Conservation (phyloP, 768 basidiomycete species). For the Kwoniella sp. region DNA sequence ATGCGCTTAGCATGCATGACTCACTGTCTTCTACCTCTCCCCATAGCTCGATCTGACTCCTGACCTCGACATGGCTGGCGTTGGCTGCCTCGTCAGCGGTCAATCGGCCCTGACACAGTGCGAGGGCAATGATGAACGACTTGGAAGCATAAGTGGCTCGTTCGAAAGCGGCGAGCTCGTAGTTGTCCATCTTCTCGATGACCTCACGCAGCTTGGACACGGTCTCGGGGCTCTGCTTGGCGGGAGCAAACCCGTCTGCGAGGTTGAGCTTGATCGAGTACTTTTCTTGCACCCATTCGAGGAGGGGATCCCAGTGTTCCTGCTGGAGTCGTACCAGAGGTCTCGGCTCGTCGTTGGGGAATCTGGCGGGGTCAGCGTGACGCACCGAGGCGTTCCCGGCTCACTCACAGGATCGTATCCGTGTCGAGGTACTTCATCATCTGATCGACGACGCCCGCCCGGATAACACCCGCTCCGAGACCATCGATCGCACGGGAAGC, state of each 20-base stretch:
- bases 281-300: constrained; percentile 68
- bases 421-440: constrained; percentile 85
- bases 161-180: constrained; percentile 91
- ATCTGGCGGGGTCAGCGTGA: constrained; percentile 55
- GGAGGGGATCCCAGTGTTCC: constrained; percentile 80
- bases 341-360: constrained; percentile 73
- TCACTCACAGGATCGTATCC: constrained; percentile 59
- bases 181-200: constrained; percentile 65
- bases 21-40: constrained; percentile 99
- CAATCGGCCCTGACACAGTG: constrained; percentile 69
- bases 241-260: constrained; percentile 67
- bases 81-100: constrained; percentile 77
- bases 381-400: background rate
- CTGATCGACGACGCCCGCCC: constrained; percentile 62
- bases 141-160: constrained; percentile 83
- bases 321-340: constrained; percentile 72
- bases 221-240: constrained; percentile 67
- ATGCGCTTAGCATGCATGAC: constrained; percentile 52
- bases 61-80: constrained; percentile 85
- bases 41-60: constrained; percentile 93
- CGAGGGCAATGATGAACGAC: constrained; percentile 82
- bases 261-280: constrained; percentile 66
- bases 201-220: constrained; percentile 59
- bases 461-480: constrained; percentile 58
- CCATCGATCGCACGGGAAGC: constrained; percentile 84